Evolutionary conservation across 2,329 filamentous ascomycete genomes (phyloP), one percentile per base, ranked within the genome.

Genomic region (Verticillium dahliae): DNA sequence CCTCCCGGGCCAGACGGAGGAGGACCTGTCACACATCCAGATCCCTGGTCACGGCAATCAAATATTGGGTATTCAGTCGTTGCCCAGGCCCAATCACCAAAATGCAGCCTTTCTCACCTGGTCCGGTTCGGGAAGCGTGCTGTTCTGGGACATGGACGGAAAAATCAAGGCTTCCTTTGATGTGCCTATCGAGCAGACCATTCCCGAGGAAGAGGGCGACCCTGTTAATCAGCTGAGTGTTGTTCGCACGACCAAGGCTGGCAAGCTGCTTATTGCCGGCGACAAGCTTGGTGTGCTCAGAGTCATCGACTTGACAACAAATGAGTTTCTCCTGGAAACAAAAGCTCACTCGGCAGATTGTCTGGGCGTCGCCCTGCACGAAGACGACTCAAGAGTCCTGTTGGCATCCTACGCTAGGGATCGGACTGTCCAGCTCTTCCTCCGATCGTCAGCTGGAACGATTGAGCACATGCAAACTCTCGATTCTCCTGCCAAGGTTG

Each of bases 371-470:
- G 85, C 88, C 22, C 80, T 96, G 4, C 86, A 87, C 68, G 85
- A 91, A 67, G 81, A 81, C 55, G 80, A 83, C 1, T 79, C 82
- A 1, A 81, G 78, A 56, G 83, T 86, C 39, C 78, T 97, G 56
- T 81, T 98, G 67, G 94, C 91, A 18, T 92, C 89, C 11, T 93
- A 90, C 71, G 91, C 92, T 39, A 85, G 95, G 66, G 95, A 99
- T 74, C 88, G 95, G 58, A 97, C 90, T n/a, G 85, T 94, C 1
- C 95, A 99, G 72, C 78, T 99, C n/a, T 98, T 97, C 71, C 81
- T 85, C 63, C 80, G 81, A 33, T 80, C 81, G 31, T 76, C 77
- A 1, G 78, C 75, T 13, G 82, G 85, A 2, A 76, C 75, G 2
- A 89, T 96, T 73, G 85, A 90, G 62, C 84, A 97, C 62, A 85